Evolutionary conservation across 768 basidiomycete genomes (phyloP).

Genomic region (Podaxis rugospora): DNA sequence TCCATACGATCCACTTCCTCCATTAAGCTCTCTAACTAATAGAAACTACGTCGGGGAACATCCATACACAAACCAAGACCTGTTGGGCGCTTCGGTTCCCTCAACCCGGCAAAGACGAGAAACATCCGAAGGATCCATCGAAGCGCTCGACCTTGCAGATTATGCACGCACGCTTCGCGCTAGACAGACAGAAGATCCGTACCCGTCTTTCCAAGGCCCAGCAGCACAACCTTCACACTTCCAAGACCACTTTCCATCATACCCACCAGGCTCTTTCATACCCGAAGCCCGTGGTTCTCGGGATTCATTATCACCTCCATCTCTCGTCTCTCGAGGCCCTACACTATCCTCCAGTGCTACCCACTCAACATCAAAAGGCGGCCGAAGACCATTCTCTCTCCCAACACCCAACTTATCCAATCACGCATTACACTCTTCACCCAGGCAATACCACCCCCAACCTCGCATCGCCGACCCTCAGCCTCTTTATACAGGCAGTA

Average conservation of each 20-base stretch:
- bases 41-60: neutral
- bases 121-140: constrained; percentile 60
- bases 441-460: constrained; percentile 15
- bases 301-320: constrained; percentile 29
- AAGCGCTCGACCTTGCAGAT: constrained; percentile 71
- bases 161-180: constrained; percentile 50
- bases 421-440: constrained; percentile 20
- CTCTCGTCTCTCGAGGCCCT: constrained; percentile 38
- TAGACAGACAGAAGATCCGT: constrained; percentile 29
- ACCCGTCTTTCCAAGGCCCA: constrained; percentile 23
- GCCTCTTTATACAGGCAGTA: constrained; percentile 1
- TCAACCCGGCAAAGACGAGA: constrained; percentile 32
- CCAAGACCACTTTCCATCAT: constrained; percentile 18
- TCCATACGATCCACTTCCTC: constrained; percentile 39
- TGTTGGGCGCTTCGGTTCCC: constrained; percentile 16
- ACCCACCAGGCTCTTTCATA: constrained; percentile 25
- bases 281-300: constrained; percentile 14
- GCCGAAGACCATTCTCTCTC: constrained; percentile 44
- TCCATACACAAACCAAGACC: constrained; percentile 8
- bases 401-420: constrained; percentile 32
- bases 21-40: constrained; percentile 16
- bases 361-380: constrained; percentile 18
- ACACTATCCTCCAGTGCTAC: constrained; percentile 36
- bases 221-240: constrained; percentile 13
- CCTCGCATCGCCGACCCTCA: constrained; percentile 16